Evolutionary conservation across 768 basidiomycete species (phyloP).

Genomic region (Phlegmacium glaucopus): DNA sequence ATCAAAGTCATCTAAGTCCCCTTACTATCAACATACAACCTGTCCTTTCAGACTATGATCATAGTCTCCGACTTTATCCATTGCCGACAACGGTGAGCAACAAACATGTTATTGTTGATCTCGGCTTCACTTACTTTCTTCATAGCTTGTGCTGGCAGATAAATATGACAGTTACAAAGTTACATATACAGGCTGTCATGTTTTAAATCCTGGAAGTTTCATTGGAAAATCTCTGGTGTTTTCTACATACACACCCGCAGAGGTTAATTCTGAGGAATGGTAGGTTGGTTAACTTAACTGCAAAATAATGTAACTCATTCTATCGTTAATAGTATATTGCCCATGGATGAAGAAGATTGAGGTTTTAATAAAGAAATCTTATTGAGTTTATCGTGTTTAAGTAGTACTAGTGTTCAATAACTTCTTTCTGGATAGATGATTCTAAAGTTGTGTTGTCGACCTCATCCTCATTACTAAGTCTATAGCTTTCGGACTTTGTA

Average conservation of each 20-base stretch:
- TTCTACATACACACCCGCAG: conserved; percentile 87
- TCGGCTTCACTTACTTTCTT: neutral
- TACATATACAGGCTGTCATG: conserved; percentile 97
- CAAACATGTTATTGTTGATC: too few relatives aligned
- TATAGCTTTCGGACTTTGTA: too few relatives aligned
- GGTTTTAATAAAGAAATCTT: neutral
- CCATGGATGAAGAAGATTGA: conserved; percentile 35
- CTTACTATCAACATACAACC: conserved; percentile 83
- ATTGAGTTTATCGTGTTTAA: neutral
- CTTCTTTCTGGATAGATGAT: too few relatives aligned
- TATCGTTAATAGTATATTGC: conserved; percentile 28
- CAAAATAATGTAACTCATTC: conserved; percentile 1
- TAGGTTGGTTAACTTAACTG: conserved; percentile 17
- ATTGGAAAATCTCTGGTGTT: conserved; percentile 80
- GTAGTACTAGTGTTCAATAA: too few relatives aligned
- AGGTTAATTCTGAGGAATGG: conserved; percentile 84
- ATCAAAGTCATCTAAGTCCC: conserved; percentile 93
- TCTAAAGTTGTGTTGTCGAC: too few relatives aligned
- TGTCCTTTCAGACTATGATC: conserved; percentile 86
- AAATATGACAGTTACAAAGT: conserved; percentile 95
- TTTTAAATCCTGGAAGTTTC: conserved; percentile 97
- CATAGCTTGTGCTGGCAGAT: conserved; percentile 87
- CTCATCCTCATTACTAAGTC: too few relatives aligned
- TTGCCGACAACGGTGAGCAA: conserved; percentile 81
- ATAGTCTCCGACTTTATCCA: conserved; percentile 88